Evolutionary conservation across 2,329 filamentous ascomycete species (phyloP).

Genomic region (Exserohilum turcica): DNA sequence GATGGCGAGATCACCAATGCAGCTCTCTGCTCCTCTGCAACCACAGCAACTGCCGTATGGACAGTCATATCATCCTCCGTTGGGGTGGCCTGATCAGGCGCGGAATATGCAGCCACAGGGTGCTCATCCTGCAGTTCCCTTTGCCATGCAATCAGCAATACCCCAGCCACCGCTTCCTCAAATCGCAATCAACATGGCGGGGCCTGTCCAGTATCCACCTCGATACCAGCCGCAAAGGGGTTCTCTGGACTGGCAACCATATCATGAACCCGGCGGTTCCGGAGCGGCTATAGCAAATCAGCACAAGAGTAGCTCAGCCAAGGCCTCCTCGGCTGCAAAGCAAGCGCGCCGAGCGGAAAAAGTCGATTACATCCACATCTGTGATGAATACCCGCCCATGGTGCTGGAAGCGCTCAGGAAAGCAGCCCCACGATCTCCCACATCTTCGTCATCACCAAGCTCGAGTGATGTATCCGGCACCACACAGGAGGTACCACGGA

Average conservation of each 20-base stretch:
- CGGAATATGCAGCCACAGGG: background rate
- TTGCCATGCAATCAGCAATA: background rate
- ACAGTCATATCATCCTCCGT: background rate
- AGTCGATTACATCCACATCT: slow-evolving; percentile 30
- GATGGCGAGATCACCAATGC: slow-evolving; percentile 5
- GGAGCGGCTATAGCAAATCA: slow-evolving; percentile 1
- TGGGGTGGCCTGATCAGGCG: background rate
- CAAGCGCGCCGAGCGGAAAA: background rate
- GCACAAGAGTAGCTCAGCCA: background rate
- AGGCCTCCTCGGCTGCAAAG: background rate
- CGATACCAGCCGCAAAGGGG: slow-evolving; percentile 4
- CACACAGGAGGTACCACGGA: slow-evolving; percentile 29
- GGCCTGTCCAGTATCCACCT: slow-evolving; percentile 2
- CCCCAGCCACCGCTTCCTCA: background rate
- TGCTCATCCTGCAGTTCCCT: background rate
- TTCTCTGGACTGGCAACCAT: background rate
- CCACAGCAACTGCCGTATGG: slow-evolving; percentile 2
- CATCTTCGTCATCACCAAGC: slow-evolving; percentile 13
- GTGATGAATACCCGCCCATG: slow-evolving; percentile 27
- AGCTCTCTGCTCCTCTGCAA: background rate
- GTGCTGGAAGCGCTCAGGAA: slow-evolving; percentile 20
- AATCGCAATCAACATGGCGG: background rate
- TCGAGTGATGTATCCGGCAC: slow-evolving; percentile 15
- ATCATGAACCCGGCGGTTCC: background rate
- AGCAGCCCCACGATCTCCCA: slow-evolving; percentile 1